Base-by-base conservation (phyloP, 768 basidiomycete genomes). In the Leucosporidium scottii region DNA sequence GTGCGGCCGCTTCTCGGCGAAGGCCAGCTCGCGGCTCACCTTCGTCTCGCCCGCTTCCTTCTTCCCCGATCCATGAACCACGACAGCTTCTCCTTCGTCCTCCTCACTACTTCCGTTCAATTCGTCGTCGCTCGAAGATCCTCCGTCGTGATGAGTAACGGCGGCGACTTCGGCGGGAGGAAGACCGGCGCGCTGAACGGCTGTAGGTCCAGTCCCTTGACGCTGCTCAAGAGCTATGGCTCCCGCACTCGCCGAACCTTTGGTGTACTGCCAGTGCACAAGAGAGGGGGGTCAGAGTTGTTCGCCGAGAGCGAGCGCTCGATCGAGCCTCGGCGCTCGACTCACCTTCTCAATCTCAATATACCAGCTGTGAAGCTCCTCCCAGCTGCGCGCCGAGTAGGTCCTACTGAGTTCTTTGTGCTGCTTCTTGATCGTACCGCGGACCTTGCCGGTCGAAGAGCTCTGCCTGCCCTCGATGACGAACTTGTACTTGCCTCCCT, bases 321-420 rank as follows among this genome's bases (percentile, higher is more conserved):
- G n/a, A n/a, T n/a, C n/a, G n/a, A n/a, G n/a, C n/a, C 21, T 12
- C 34, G 39, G 17, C 39, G 39, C 6, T 44, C 23, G 23, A 39
- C 57, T 20, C 57, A 58, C 57, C 57, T 58, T 58, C 36, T 58
- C 36, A 23, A 58, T 58, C 57, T 30, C 57, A 21, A 36, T 36
- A 34, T 36, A 58, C 73, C 70, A 68, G 18, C 20, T 27, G 2
- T 67, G 62, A 67, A 69, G 65, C 50, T 65, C 64, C 61, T 70
- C 69, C 70, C 70, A 69, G 65, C 34, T 64, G 62, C 21, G 48
- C 30, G 23, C 51, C 10, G 23, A 21, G 20, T 58, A 58, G 23
- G 13, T n/a, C 23, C 57, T 36, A 21, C 13, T 15, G 7, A 58
- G 34, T 23, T 58, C 36, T 8, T 39, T 39, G 8, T 44, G 39